Base-by-base conservation (phyloP, 805 yeast genomes). In the Candida anglica region DNA sequence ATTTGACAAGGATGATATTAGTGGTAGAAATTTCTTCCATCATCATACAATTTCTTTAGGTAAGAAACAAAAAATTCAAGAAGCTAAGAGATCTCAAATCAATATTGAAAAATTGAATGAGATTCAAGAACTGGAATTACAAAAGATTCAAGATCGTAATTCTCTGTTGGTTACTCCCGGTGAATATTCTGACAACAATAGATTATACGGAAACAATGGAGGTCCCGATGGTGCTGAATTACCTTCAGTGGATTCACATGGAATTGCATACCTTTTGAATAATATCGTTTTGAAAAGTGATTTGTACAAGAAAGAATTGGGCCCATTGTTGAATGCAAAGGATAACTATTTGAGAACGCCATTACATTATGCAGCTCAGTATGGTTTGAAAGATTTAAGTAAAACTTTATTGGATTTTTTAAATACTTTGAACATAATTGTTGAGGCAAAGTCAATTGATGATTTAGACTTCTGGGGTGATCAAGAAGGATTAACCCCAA, bases 341-440 rank as follows among this genome's bases (percentile, higher is more conserved):
- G 98, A 89, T 54, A 79, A 75, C 38, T 85, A 86, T 52, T 70
- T 69, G 41, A 72, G 96, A 40, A 84, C 96, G 0, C 95, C 97
- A 0, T 63, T 91, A 36, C 97, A 91, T 60, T 89, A 89, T 55
- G 81, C 95, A 14, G 80, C 93, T 2, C 93, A 86, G 47, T 87
- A 79, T 54, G 97, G 97, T 0, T 66, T 89, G 36, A 76, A 73
- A 37, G 76, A 74, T 33, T 77, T 81, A 23, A 69, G 86, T 2
- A 61, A 63, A 10, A 66, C 77, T 17, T 66, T 89, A 20, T 61
- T 88, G 11, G 67, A 68, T 23, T 72, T 69, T 45, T 53, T 85
- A 38, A 60, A 64, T 37, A 58, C 71, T 27, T 84, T 94, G 91
- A 59, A 65, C 2, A 69, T 78, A 34, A 72, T 78, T 65, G 66